A percentile compares a stretch with the other conserved stretches of the same genome.
These are phyloP conservation scores for Mitragyna speciosa DNA, from an alignment of 257 asterid species.

Conservation along the genomic window DNA sequence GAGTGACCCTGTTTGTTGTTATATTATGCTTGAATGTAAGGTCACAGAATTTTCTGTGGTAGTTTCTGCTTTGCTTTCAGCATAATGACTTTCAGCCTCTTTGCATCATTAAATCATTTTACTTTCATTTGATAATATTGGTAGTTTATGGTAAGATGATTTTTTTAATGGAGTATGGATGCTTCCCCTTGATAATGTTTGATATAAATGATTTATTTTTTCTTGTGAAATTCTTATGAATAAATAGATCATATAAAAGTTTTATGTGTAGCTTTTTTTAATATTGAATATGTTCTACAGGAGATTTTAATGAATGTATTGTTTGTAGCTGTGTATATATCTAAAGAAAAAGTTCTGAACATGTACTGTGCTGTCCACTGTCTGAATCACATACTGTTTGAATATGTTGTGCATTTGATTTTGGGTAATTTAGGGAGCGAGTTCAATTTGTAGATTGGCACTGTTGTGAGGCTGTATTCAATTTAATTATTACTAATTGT, in stretches of 20 bases:
- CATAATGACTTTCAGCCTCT: neutral
- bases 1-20: constrained; percentile 16
- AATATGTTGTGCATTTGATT: neutral
- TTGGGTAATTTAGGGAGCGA: neutral
- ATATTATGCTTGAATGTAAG: neutral
- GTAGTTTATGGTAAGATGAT: neutral
- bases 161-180: neutral
- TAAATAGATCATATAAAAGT: neutral
- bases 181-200: neutral
- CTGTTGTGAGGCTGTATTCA: neutral
- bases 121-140: constrained; percentile 2
- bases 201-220: neutral
- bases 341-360: neutral
- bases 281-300: neutral
- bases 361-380: neutral
- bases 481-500: neutral
- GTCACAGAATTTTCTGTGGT: neutral
- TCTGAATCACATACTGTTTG: neutral
- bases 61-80: neutral
- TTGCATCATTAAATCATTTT: neutral
- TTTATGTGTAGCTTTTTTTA: neutral
- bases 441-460: neutral
- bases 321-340: neutral
- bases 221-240: neutral
- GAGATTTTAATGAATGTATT: neutral